A percentile compares a stretch with the other conserved stretches of the same genome.
Evolutionary conservation across 2,329 filamentous ascomycete species (phyloP).

Genomic region (Lasiodiplodia hormozganensis): DNA sequence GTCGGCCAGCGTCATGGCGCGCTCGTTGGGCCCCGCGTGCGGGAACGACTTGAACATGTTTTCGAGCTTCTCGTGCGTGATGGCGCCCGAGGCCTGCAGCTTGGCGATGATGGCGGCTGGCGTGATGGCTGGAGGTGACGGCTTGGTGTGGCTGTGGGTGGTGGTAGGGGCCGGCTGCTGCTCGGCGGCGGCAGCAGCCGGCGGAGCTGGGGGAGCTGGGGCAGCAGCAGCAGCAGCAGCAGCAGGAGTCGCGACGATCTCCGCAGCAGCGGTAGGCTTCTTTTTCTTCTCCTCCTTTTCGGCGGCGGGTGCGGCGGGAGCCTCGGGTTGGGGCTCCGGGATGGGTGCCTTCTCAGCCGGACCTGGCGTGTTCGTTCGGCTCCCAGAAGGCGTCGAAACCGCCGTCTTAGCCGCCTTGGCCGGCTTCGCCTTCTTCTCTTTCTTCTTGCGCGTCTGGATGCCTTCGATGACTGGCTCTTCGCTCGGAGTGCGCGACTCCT

Average conservation of each 20-base stretch:
- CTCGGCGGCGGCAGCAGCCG: not conserved
- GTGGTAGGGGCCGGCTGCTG: slow-evolving; percentile 21
- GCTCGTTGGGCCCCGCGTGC: slow-evolving; percentile 36
- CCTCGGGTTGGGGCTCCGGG: not conserved
- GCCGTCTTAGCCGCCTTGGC: not conserved
- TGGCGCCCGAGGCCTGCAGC: slow-evolving; percentile 47
- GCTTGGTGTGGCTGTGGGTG: slow-evolving; percentile 31
- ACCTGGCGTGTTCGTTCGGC: slow-evolving; percentile 13
- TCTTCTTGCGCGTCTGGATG: slow-evolving; percentile 82
- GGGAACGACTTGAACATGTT: slow-evolving; percentile 28
- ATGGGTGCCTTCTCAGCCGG: not conserved
- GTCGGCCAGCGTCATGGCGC: slow-evolving; percentile 38
- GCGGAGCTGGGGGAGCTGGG: not conserved
- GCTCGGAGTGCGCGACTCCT: slow-evolving; percentile 31
- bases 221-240: not conserved
- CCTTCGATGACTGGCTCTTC: slow-evolving; percentile 62
- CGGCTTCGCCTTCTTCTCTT: slow-evolving; percentile 70
- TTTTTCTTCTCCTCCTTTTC: slow-evolving; percentile 33
- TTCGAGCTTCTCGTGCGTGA: slow-evolving; percentile 33
- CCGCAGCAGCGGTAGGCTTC: slow-evolving; percentile 32
- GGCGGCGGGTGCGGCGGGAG: slow-evolving; percentile 29
- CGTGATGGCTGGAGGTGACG: slow-evolving; percentile 33
- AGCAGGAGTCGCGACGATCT: slow-evolving; percentile 36
- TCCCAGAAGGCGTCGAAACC: slow-evolving; percentile 19
- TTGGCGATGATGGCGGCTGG: slow-evolving; percentile 48